Conservation (phyloP, 1,139 yeast genomes). For the Suhomyces taliae region DNA sequence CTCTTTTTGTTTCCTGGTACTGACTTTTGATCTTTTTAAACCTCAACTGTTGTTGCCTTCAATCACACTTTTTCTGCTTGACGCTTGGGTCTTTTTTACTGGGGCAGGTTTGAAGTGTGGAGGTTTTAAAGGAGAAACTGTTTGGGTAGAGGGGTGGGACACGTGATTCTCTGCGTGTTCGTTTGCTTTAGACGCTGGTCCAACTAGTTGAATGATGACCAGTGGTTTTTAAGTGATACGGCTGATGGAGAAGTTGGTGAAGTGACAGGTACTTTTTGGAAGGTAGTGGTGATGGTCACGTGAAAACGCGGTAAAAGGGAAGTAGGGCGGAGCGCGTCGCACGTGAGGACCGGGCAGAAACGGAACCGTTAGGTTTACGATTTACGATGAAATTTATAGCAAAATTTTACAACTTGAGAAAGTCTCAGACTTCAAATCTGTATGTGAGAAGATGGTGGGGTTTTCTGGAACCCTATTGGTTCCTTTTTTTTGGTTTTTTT, state of each 20-base stretch:
- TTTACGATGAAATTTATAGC: no score
- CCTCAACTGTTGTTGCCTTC: neutral
- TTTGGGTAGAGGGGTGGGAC: neutral
- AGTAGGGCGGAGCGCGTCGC: neutral
- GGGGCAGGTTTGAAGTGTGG: neutral
- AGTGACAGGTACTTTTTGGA: neutral
- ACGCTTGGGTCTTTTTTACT: no score
- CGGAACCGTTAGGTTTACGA: neutral
- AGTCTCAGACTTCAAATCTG: no score
- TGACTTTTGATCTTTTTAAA: no score
- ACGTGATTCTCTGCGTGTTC: neutral
- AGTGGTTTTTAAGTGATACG: neutral
- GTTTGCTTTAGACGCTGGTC: neutral
- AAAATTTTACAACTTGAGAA: no score
- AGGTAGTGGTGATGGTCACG: neutral
- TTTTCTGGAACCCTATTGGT: no score
- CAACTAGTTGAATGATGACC: neutral
- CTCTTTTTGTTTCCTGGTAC: no score
- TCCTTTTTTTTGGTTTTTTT: no score
- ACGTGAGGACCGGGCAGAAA: neutral
- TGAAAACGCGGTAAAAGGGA: neutral
- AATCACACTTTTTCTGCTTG: neutral
- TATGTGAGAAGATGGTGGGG: no score
- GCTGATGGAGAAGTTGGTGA: neutral
- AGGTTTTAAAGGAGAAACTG: neutral